Evolutionary conservation across 2,329 filamentous ascomycete species (phyloP), one percentile per base, ranked within the genome.

Genomic region (Tympanopsis confertula): DNA sequence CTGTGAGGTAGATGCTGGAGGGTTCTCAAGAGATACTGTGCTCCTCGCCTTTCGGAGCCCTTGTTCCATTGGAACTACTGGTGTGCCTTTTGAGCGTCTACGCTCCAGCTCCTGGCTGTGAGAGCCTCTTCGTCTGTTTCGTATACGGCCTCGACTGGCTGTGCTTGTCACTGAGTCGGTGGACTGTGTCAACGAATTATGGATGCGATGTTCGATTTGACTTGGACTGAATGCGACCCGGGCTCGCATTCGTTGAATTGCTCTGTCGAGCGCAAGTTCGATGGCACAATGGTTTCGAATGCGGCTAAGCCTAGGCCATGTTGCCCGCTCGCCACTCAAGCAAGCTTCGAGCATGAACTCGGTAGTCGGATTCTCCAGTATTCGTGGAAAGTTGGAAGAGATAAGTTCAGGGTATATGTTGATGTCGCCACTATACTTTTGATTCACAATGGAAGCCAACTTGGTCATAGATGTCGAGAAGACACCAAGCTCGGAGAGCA

Each of bases 401-500:
- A 66, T 65, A 28, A 82, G 74, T 38, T 77, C 66, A 0, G 79
- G 79, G 32, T 82, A 65, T 30, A 85, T 82, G 13, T 78, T 85
- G 48, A 85, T 83, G 50, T 85, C 78, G n/a, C 80, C 79, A 5
- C 74, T 76, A 47, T 84, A 85, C 42, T 75, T 74, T 48, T 85
- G 79, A 35, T 71, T 78, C 35, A 84, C 59, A 2, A 84, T 66
- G 0, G 77, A 80, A 22, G 67, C 63, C 12, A 65, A 60, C 49
- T 82, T 81, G 4, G 69, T 76, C 38, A 78, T 60, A 3, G 69
- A 60, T 35, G 71, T 81, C 18, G 74, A 73, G 38, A 81, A 71
- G 20, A 81, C 52, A 5, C 76, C 75, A 13, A 80, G 50, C 42
- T 82, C 76, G 2, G 73, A 64, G 24, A 81, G 55, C 19, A 78